Evolutionary conservation across 768 basidiomycete genomes (phyloP).

Genomic region (button mushroom (Agaricus bisporus)): DNA sequence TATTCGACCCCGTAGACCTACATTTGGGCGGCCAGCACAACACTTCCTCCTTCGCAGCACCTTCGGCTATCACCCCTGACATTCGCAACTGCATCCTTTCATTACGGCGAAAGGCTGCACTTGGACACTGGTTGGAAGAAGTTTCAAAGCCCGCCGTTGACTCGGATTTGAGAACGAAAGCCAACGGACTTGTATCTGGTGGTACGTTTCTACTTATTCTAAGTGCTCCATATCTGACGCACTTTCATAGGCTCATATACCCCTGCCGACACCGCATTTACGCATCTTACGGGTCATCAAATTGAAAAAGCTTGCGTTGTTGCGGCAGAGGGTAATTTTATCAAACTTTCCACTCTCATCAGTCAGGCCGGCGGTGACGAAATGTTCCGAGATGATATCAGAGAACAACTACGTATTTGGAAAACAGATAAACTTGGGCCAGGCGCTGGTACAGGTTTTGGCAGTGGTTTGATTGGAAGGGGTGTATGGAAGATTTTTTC

Average conservation of each 20-base stretch:
- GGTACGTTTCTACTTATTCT: constrained; percentile 14
- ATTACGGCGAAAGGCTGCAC: constrained; percentile 68
- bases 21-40: constrained; percentile 35
- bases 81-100: constrained; percentile 53
- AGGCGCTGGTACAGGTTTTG: constrained; percentile 26
- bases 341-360: constrained; percentile 84
- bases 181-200: constrained; percentile 20
- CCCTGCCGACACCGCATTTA: constrained; percentile 53
- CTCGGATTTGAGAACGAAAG: constrained; percentile 44
- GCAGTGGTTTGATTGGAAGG: constrained; percentile 37
- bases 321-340: constrained; percentile 69
- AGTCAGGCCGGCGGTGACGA: constrained; percentile 81
- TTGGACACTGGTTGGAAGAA: constrained; percentile 82
- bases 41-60: constrained; percentile 7
- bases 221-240: neutral
- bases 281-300: constrained; percentile 82
- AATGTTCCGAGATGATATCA: constrained; percentile 66
- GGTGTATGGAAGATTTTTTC: constrained; percentile 78
- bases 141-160: constrained; percentile 70
- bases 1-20: constrained; percentile 83
- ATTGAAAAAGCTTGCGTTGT: constrained; percentile 73
- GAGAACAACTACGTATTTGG: constrained; percentile 79
- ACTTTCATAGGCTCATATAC: constrained; percentile 30
- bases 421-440: constrained; percentile 46
- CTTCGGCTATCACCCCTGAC: constrained; percentile 45